Base-by-base conservation (phyloP, 208 protist genomes). In the Trypanosoma congolense region DNA sequence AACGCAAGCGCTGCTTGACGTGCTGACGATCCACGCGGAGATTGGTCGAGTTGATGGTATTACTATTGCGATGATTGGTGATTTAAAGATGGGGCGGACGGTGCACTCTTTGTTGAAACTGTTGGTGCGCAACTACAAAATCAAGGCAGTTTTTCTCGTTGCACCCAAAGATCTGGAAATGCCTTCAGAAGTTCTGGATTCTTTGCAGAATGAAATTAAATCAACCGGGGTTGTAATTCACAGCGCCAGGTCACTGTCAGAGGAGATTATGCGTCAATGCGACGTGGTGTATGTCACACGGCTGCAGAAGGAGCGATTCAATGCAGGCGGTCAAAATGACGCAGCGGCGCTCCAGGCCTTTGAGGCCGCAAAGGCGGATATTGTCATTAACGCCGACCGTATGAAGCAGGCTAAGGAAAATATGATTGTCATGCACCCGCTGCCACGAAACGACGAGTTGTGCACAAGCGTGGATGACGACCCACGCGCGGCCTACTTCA, bases 371-470 rank as follows among this genome's bases (percentile, higher is more conserved):
- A 94, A 93, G 63, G 59, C 73, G 3, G 62, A 73, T 14, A 79
- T 95, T 46, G 51, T 62, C 18, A 83, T 97, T 36, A 82, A 93
- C 48, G 61, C 77, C 41, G 75, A 69, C 10, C 75, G 74, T 5
- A 73, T 97, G 3, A 52, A 53, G 29, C 25, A 78, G 29, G 80
- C 88, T 4, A 96, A 96, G 79, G 58, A 77, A 56, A 80, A 81
- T 56, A 96, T 95, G 85, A 96, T 98, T 65, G 87, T 99, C 31
- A 97, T 99, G 95, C 97, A 99, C 73, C 97, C 97, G 30, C 86
- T 99, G 24, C 97, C 97, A 14, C 86, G 97, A 43, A 95, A 98
- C 25, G 89, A 97, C 56, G 97, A 99, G 80, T 96, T 99, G 48
- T 80, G 65, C 65, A 73, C 84, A 21, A 89, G 92, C 48, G 73